phyloP scores from a whole-genome alignment of 345 rosid genomes.

The Citrus sinensis region DVS_A1.0 CM039163.1:13356501-13357000 shows the following conservation, averaged over 20 bases:
- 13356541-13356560: neutral
- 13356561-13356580: neutral
- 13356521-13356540: too few relatives aligned
- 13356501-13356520: slow-evolving; percentile 25
- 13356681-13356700: neutral
- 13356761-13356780: neutral
- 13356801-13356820: neutral
- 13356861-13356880: neutral
- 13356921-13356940: neutral
- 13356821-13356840: neutral
- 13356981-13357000: neutral
- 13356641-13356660: neutral
- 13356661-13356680: neutral
- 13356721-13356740: neutral
- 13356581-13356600: neutral
- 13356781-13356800: neutral
- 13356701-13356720: neutral
- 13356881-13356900: neutral
- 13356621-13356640: neutral
- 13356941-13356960: neutral
- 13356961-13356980: neutral
- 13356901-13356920: neutral
- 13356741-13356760: neutral
- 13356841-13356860: neutral
- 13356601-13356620: neutral